A percentile compares a stretch with the other conserved stretches of the same genome.
These are phyloP conservation scores for Musa troglodytarum DNA, from an alignment of 176 grass and related monocot species.

Conservation along the genomic window DNA sequence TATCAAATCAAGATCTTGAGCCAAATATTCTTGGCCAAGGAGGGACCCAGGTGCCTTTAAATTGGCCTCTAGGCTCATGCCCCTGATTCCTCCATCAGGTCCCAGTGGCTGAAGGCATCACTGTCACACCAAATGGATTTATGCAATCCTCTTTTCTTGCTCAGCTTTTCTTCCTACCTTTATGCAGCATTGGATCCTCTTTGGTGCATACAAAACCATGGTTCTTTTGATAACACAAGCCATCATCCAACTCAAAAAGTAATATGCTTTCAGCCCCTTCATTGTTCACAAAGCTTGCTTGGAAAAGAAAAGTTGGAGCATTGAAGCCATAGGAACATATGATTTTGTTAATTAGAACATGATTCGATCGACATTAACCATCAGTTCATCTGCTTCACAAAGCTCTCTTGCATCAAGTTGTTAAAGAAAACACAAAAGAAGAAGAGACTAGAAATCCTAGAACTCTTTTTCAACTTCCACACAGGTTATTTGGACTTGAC, in stretches of 20 bases:
- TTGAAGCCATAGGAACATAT: not conserved
- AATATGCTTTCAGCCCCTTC: not conserved
- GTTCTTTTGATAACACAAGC: not conserved
- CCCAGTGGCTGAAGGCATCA: constrained; percentile 1
- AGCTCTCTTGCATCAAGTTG: not conserved
- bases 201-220: not conserved
- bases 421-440: not conserved
- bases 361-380: not conserved
- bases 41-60: constrained; percentile 1
- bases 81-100: not conserved
- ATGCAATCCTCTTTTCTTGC: constrained; percentile 9
- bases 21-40: not conserved
- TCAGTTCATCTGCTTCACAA: not conserved
- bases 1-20: constrained; percentile 11
- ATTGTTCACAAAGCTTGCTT: not conserved
- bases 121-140: constrained; percentile 1
- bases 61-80: not conserved
- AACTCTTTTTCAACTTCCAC: not conserved
- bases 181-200: not conserved
- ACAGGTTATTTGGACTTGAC: not conserved
- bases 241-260: not conserved
- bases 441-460: not conserved
- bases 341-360: not conserved
- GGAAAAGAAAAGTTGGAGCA: not conserved
- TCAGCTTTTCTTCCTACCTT: not conserved